These are phyloP conservation scores for Colletotrichum orbiculare DNA, from an alignment of 2,329 filamentous ascomycete genomes.

Conservation along the genomic window DNA sequence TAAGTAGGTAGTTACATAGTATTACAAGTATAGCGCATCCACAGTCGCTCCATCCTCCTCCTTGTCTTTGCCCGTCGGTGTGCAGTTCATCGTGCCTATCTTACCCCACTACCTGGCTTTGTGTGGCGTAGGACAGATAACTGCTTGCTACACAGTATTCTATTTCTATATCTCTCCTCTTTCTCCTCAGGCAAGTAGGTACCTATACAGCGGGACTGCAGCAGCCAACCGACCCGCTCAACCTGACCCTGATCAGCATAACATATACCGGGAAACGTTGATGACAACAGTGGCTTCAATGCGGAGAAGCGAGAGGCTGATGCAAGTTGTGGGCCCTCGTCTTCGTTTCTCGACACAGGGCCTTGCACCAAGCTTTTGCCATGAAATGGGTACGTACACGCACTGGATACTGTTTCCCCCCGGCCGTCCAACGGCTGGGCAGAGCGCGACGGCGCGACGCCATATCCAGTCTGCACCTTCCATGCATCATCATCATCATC, in stretches of 20 bases:
- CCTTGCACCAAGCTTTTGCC: conserved; percentile 35
- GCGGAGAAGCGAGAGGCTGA: too few species aligned
- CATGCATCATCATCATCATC: conserved; percentile 17
- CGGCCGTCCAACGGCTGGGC: not conserved
- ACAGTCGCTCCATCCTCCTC: conserved; percentile 9
- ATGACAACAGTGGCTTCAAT: conserved; percentile 1
- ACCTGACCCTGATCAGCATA: conserved; percentile 4
- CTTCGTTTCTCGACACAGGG: conserved; percentile 14
- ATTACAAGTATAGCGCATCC: not conserved
- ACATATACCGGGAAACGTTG: conserved; percentile 4
- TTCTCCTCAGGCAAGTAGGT: not conserved
- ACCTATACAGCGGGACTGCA: not conserved
- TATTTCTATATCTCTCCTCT: conserved; percentile 9
- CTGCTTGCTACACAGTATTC: not conserved
- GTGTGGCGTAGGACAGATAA: too few species aligned
- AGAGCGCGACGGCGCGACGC: not conserved
- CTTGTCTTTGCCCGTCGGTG: not conserved
- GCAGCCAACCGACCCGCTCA: not conserved
- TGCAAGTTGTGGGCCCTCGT: not conserved
- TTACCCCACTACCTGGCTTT: not conserved
- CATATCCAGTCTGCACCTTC: not conserved
- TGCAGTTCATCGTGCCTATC: not conserved
- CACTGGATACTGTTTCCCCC: not conserved
- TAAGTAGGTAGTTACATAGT: too few species aligned
- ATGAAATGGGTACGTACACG: conserved; percentile 25